Evolutionary conservation across 441 rosid species (phyloP), one percentile per base, ranked within the genome.

Genomic region (Gossypium lobatum): DNA sequence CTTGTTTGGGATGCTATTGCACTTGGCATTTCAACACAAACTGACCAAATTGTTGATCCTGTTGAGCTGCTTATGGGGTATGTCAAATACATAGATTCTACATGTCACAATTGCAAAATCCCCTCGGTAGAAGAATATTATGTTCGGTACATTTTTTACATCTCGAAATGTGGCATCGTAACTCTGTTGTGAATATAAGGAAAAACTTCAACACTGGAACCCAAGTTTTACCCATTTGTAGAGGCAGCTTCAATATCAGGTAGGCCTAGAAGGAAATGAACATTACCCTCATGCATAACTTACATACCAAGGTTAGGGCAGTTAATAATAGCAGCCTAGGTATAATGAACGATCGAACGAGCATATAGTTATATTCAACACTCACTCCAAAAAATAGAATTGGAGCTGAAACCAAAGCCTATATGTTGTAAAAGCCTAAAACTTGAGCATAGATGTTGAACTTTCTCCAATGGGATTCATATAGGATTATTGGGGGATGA

Each of bases 1-100:
- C 88, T 89, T 21, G 80, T 85, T 45, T 85, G 89, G 94, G 87
- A 85, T 76, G 83, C 83, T 2, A 76, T 86, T 73, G 82, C 83
- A 10, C 87, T 88, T 42, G 78, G 88, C 63, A 85, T 85, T 26
- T 80, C 85, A n/a, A 71, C 79, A 48, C 78, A 81, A 31, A 75
- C 83, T 18, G 83, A 78, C 73, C 84, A 77, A 70, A 67, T 75
- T 31, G 74, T 69, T 48, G 89, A 88, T 73, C 94, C 92, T 55
- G 74, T 87, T 75, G 82, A 83, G 50, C 58, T 86, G 70, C 83
- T 88, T 20, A 64, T 76, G 79, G 84, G 87, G 92, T 84, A 74
- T 72, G 50, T 21, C 28, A 34, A 20, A 20, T 10, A 10, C 3
- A 10, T 28, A 20, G 48, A 64, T 37, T 63, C 50, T 8, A 37